Base-by-base conservation (phyloP, 1,284 basidiomycete species). In the Rhodofomes roseus region DNA sequence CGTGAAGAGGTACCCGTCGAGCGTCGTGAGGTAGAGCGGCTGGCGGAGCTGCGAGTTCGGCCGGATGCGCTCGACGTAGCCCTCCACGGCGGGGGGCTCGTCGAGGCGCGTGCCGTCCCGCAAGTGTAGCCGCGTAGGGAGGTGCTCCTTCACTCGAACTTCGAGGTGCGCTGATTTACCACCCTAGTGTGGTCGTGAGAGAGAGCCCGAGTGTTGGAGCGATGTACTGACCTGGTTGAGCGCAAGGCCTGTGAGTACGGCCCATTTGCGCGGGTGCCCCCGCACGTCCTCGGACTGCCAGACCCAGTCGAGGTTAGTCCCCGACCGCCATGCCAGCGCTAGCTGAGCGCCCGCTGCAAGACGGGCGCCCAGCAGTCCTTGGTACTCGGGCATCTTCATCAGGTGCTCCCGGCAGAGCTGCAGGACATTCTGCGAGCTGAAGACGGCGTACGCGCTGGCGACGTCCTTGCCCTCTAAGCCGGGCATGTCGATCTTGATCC, bases 31-130 rank as follows among this genome's bases (percentile, higher is more conserved):
- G 73, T 95, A 95, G 7, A 90, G 69, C 8, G 80, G 76, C 54
- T 87, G 84, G 60, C 81, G 84, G 31, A 75, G 71, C 62, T 87
- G 84, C 36, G 83, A 80, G 58, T 84, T 84, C 0, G 84, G 79
- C 61, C 81, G 83, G 68, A 93, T 81, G 55, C 89, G 86, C 59
- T 90, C 82, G 37, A 93, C 73, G 72, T 89, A 95, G 1, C 93
- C 93, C 73, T 95, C 93, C 50, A 95, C 76, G 1, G 84, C 81
- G 0, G 85, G 83, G 1, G 93, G 93, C 68, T 95, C 90, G 20
- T 80, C 72, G 14, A 92, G 67, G 44, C 74, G 76, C 18, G 74
- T 80, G 51, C 85, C 86, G 61, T 83, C 79, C 60, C 80, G 81
- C 18, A 84, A 71, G 61, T 79, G 78, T 25, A 91, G 68, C 48